Evolutionary conservation across 1,139 yeast genomes (phyloP).

Genomic region (Yamadazyma sp.): DNA sequence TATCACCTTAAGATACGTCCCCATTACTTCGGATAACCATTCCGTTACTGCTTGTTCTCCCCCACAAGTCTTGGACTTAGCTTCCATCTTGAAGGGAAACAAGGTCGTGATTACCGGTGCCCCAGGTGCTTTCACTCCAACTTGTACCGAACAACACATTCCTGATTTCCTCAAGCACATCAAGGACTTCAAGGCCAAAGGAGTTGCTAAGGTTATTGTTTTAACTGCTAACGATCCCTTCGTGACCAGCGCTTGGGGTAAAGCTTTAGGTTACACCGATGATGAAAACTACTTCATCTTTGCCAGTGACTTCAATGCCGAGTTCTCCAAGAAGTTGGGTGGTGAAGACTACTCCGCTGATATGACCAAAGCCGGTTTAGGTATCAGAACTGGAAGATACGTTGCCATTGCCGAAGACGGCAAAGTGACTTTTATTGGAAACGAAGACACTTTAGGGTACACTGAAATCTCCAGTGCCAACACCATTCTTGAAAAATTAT

Average conservation of each 20-base stretch:
- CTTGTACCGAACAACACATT: slow-evolving; percentile 79
- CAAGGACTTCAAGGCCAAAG: slow-evolving; percentile 58
- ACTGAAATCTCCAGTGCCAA: slow-evolving; percentile 61
- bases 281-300: slow-evolving; percentile 54
- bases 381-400: slow-evolving; percentile 69
- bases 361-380: slow-evolving; percentile 57
- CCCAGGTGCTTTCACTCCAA: slow-evolving; percentile 92
- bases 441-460: slow-evolving; percentile 60
- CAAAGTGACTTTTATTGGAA: slow-evolving; percentile 60
- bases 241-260: slow-evolving; percentile 81
- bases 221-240: slow-evolving; percentile 82
- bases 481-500: slow-evolving; percentile 41
- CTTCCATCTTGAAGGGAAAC: slow-evolving; percentile 47
- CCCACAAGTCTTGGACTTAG: slow-evolving; percentile 53
- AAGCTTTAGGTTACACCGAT: slow-evolving; percentile 56
- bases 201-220: slow-evolving; percentile 71
- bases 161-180: slow-evolving; percentile 66
- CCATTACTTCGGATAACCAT: slow-evolving; percentile 46
- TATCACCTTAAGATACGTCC: slow-evolving; percentile 56
- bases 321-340: slow-evolving; percentile 51
- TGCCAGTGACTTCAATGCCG: slow-evolving; percentile 71
- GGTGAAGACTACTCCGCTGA: slow-evolving; percentile 56
- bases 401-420: slow-evolving; percentile 68
- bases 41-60: slow-evolving; percentile 51
- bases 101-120: slow-evolving; percentile 74